Evolutionary conservation across 129 eudicot species (phyloP), one percentile per base, ranked within the genome.

Genomic region (Ambrosia artemisiifolia): DNA sequence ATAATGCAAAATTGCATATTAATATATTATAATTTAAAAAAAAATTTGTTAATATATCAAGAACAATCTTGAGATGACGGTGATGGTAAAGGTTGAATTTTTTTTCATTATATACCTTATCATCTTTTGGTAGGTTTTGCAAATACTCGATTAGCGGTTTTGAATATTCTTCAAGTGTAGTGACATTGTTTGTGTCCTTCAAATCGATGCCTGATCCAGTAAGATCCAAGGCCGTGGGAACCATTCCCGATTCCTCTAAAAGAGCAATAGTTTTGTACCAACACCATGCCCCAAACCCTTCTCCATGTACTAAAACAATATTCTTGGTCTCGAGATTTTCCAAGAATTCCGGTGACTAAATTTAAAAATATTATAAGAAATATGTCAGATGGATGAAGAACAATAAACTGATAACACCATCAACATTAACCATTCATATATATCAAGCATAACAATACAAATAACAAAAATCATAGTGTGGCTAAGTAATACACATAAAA

Each of bases 201-300:
- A 85, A 71, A 74, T 95, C 90, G 8, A 95, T 95, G 34, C 99
- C 99, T 56, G 99, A 95, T 61, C 97, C 99, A 3, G 88, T 73
- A 49, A 95, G 95, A 91, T 95, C 99, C 62, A 95, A 73, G 59
- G 94, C 96, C 13, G 86, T 70, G 3, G 99, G 97, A 71, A 72
- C 49, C 82, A 95, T 81, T 53, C 96, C 96, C 0, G 88, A 74
- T 80, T 95, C 99, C 79, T 95, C 97, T 70, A 95, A 82, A 14
- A 85, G 76, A 48, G 97, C 88, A 77, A 95, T 88, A 65, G 79
- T 95, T 81, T 95, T 95, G 79, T 95, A 95, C 99, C 99, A 95
- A 72, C 99, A 91, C 99, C 99, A 95, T 75, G 99, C 99, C 71
- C 99, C 99, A 64, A 95, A 91, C 32, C 99, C 99, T 84, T 91